A percentile compares a stretch with the other conserved stretches of the same genome.
These are phyloP conservation scores for Xylariales sp. DNA, from an alignment of 2,329 filamentous ascomycete genomes.

Conservation along the genomic window DNA sequence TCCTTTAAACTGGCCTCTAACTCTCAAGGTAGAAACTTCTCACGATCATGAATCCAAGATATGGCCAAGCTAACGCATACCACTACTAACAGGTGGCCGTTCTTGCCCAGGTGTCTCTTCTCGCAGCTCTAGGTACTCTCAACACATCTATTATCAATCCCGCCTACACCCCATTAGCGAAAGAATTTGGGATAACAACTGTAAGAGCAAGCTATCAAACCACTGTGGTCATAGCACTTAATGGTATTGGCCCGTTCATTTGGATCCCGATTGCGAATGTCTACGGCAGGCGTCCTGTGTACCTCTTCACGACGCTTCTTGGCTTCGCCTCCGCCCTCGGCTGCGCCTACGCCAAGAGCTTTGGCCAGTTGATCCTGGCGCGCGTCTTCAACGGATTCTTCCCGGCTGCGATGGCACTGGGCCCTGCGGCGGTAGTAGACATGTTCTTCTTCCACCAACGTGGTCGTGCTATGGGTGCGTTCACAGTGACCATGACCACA, in stretches of 20 bases:
- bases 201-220: conserved; percentile 26
- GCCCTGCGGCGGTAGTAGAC: conserved; percentile 15
- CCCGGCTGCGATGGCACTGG: conserved; percentile 12
- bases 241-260: conserved; percentile 23
- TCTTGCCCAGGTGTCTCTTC: conserved; percentile 22
- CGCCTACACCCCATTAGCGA: conserved; percentile 23
- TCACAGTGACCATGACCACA: conserved; percentile 16
- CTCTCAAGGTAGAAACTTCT: no score
- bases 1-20: no score
- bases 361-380: conserved; percentile 14
- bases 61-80: no score
- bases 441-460: conserved; percentile 17
- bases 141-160: conserved; percentile 23
- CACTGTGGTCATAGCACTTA: conserved; percentile 27
- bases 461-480: conserved; percentile 19
- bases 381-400: conserved; percentile 16
- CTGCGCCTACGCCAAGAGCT: conserved; percentile 16
- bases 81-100: no score
- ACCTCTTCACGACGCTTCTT: conserved; percentile 22
- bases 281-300: conserved; percentile 28
- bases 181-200: conserved; percentile 22
- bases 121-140: conserved; percentile 25
- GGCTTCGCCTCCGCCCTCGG: conserved; percentile 21
- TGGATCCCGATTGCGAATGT: conserved; percentile 24
- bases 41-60: no score